phyloP scores from a whole-genome alignment of 345 rosid species.

The Rhizophora mangle region DNA sequence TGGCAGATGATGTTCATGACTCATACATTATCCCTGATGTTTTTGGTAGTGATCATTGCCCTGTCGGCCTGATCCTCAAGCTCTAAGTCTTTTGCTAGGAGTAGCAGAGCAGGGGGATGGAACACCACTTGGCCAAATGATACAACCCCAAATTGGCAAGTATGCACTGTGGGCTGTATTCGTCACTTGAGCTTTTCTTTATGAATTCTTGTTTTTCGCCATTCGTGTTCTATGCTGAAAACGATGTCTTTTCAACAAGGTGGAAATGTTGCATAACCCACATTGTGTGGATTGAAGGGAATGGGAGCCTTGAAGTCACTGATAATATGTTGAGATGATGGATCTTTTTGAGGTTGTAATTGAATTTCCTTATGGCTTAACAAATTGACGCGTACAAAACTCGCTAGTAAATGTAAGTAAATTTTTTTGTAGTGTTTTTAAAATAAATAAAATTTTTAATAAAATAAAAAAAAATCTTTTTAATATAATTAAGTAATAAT shows the following conservation, averaged over 20 bases:
- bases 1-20: constrained; percentile 71
- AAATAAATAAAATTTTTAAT: too few relatives aligned
- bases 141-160: neutral
- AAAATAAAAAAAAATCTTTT: too few relatives aligned
- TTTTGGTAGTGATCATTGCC: constrained; percentile 86
- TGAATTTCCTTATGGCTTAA: too few relatives aligned
- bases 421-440: too few relatives aligned
- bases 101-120: neutral
- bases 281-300: neutral
- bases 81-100: constrained; percentile 34
- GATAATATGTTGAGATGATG: neutral
- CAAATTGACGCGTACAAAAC: too few relatives aligned
- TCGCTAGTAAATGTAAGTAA: too few relatives aligned
- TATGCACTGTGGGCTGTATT: too few relatives aligned
- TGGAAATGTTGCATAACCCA: neutral
- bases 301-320: neutral
- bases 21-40: constrained; percentile 86
- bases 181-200: too few relatives aligned
- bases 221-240: neutral
- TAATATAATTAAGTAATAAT: too few relatives aligned
- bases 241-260: neutral
- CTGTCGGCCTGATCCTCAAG: constrained; percentile 73
- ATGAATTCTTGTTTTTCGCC: neutral
- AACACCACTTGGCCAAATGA: neutral
- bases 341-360: too few relatives aligned